A percentile compares a stretch with the other conserved stretches of the same genome.
Evolutionary conservation across 2,329 filamentous ascomycete genomes (phyloP).

Genomic region (Dactylonectria macrodidyma): DNA sequence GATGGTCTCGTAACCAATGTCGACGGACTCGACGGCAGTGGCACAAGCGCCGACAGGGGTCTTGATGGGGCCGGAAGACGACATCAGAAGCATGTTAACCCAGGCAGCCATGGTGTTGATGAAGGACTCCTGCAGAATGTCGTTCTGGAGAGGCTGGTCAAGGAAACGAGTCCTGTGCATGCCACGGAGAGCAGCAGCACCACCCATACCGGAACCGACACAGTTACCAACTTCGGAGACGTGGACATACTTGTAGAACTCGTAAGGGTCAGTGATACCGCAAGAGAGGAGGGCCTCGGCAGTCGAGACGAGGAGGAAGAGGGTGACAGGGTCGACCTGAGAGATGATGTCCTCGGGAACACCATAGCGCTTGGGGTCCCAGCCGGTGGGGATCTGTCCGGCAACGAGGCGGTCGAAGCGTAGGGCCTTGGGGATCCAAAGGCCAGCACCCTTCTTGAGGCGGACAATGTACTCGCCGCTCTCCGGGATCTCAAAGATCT

Average conservation of each 20-base stretch:
- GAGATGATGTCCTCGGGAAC: slow-evolving; percentile 97
- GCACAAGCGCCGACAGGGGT: slow-evolving; percentile 98
- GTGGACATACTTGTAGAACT: slow-evolving; percentile 99
- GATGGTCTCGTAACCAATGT: slow-evolving; percentile 98
- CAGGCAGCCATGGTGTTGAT: slow-evolving; percentile 99
- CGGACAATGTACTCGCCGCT: slow-evolving; percentile 95
- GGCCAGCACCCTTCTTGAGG: slow-evolving; percentile 93
- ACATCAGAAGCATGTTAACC: slow-evolving; percentile 99
- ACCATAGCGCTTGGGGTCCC: slow-evolving; percentile 97
- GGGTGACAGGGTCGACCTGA: slow-evolving; percentile 95
- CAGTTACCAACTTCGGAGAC: slow-evolving; percentile 98
- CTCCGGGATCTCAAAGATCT: slow-evolving; percentile 95
- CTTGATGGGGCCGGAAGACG: slow-evolving; percentile 98
- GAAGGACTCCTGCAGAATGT: slow-evolving; percentile 99
- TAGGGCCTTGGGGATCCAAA: slow-evolving; percentile 97
- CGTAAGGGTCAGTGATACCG: slow-evolving; percentile 98
- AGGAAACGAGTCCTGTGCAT: slow-evolving; percentile 99
- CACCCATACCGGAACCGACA: slow-evolving; percentile 98
- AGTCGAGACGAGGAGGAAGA: slow-evolving; percentile 95
- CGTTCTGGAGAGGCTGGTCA: slow-evolving; percentile 97
- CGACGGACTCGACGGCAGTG: slow-evolving; percentile 96
- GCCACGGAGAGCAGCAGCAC: slow-evolving; percentile 89
- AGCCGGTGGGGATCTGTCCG: slow-evolving; percentile 96
- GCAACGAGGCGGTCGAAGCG: slow-evolving; percentile 98
- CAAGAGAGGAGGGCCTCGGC: slow-evolving; percentile 91